These are phyloP conservation scores for Tetrahymena malaccensis DNA, from an alignment of 73 alveolate species.

Conservation along the genomic window DNA sequence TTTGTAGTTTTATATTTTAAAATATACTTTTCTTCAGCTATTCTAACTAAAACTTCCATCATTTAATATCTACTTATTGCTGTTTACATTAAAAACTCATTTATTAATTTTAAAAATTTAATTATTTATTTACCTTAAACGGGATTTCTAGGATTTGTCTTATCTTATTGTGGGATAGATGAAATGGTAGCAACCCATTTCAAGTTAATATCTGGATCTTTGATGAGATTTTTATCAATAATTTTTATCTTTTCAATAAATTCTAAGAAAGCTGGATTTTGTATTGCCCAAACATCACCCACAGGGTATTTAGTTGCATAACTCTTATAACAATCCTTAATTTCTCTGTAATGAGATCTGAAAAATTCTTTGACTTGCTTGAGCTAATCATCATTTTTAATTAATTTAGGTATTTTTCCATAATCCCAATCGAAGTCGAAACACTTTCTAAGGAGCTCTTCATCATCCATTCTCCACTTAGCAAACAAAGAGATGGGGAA, in stretches of 20 bases:
- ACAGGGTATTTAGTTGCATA: conserved; percentile 40
- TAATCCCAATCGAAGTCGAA: conserved; percentile 44
- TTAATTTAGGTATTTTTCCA: conserved; percentile 38
- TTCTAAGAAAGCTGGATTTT: conserved; percentile 42
- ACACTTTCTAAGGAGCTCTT: conserved; percentile 41
- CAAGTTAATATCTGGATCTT: not conserved
- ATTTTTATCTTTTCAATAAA: conserved; percentile 19
- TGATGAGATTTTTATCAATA: conserved; percentile 23
- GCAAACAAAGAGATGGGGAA: conserved; percentile 38
- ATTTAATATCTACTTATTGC: conserved; percentile 23
- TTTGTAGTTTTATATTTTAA: not conserved
- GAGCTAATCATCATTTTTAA: conserved; percentile 40
- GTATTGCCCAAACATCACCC: conserved; percentile 41
- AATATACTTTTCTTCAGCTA: conserved; percentile 31
- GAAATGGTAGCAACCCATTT: not conserved
- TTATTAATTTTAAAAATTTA: not conserved
- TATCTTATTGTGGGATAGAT: not conserved
- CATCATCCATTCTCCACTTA: conserved; percentile 43
- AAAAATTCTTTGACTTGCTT: conserved; percentile 39
- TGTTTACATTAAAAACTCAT: not conserved
- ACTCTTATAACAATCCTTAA: conserved; percentile 47
- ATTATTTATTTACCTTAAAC: not conserved
- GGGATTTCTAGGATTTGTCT: not conserved
- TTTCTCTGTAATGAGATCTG: conserved; percentile 2
- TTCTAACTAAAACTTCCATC: conserved; percentile 39